Evolutionary conservation across 1,284 basidiomycete species (phyloP), one percentile per base, ranked within the genome.

Genomic region (Volvariella surrecta): DNA sequence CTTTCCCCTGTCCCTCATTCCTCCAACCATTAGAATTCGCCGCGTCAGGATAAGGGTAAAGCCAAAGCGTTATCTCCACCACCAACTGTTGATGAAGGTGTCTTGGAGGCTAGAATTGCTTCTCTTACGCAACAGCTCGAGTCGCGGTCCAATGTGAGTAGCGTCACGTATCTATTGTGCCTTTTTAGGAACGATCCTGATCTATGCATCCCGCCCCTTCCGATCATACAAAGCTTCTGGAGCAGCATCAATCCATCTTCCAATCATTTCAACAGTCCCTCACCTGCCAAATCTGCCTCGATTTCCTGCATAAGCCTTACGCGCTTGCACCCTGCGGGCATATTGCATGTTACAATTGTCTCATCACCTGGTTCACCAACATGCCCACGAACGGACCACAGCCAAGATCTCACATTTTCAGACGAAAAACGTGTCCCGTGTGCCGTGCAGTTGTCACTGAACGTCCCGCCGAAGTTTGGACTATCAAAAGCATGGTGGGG

Each of bases 281-380:
- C 16, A 80, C 74, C 4, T 88, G 84, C 50, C 79, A 85, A 57
- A 79, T 88, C 45, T 88, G 85, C 54, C 64, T 86, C 22, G 82
- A 85, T 51, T 62, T 81, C 17, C 67, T 88, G 58, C 66, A 81
- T 55, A 74, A 74, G 49, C 83, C 84, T 0, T 86, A 76, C 51
- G 74, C 80, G 0, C 70, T 88, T 13, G 67, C 77, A 0, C 82
- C 85, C 0, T 89, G 84, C 48, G 84, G 86, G 3, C 85, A 89
- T 51, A 64, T 83, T 34, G 73, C 77, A 3, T 89, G 84, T 54
- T 71, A 85, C 47, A 54, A 58, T 20, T 88, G 84, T 54, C 75
- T 89, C 10, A 67, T 83, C n/a, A 66, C 66, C 21, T 89, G 85
- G 84, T 89, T 88, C 57, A 78, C 71, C 4, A 67, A 71, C 11